Evolutionary conservation across 2,329 filamentous ascomycete genomes (phyloP).

Genomic region (Atkinsonella texensis): DNA sequence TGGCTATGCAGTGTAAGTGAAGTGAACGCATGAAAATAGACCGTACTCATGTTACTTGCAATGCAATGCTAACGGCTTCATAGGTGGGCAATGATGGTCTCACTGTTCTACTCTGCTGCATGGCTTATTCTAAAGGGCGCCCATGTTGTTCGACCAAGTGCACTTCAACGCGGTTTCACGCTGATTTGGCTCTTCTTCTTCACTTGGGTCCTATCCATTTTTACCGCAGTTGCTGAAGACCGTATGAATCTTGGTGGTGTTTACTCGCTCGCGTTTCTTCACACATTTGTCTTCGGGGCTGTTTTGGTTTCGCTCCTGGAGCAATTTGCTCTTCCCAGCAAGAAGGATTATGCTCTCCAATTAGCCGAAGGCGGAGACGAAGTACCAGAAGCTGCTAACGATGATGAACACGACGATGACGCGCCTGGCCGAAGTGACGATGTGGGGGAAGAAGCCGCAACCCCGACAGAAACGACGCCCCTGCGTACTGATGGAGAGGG

Average conservation of each 20-base stretch:
- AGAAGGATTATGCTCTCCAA: conserved; percentile 53
- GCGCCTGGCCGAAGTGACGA: conserved; percentile 3
- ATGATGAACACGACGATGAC: conserved; percentile 23
- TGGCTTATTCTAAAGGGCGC: conserved; percentile 77
- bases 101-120: conserved; percentile 65
- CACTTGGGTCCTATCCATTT: conserved; percentile 61
- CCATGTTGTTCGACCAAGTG: conserved; percentile 70
- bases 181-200: conserved; percentile 75
- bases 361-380: conserved; percentile 38
- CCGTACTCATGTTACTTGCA: not conserved
- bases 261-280: conserved; percentile 73
- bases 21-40: not conserved
- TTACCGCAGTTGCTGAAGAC: conserved; percentile 64
- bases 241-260: conserved; percentile 60
- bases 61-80: conserved; percentile 9
- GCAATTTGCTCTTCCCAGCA: conserved; percentile 62
- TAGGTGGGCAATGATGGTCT: conserved; percentile 73
- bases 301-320: conserved; percentile 68
- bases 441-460: conserved; percentile 15
- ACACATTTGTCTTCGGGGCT: conserved; percentile 62
- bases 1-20: conserved; percentile 56
- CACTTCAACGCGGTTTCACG: conserved; percentile 70
- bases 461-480: conserved; percentile 41
- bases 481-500: conserved; percentile 27
- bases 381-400: conserved; percentile 22